Conservation (phyloP, 2,329 filamentous ascomycete genomes). For the Didymella segeticola region DNA sequence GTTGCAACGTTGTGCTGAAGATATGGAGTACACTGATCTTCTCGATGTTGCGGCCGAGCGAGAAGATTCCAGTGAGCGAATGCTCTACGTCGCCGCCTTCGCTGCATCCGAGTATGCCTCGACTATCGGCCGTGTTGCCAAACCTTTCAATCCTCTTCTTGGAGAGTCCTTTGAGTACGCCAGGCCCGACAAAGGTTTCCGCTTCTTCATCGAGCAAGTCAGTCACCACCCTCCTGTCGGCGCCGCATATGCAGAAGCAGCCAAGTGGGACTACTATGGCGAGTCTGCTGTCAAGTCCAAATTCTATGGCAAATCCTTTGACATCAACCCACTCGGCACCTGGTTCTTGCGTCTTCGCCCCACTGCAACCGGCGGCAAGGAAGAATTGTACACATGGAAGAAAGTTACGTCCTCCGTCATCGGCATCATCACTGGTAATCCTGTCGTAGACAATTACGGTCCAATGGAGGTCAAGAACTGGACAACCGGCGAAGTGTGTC, state of each 20-base stretch:
- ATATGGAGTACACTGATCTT: conserved; percentile 97
- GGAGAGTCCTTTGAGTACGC: conserved; percentile 98
- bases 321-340: conserved; percentile 93
- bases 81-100: conserved; percentile 95
- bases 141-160: conserved; percentile 95
- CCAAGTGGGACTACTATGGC: conserved; percentile 96
- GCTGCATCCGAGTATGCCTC: conserved; percentile 96
- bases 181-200: conserved; percentile 93
- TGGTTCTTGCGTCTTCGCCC: conserved; percentile 93
- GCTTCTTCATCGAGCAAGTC: conserved; percentile 98
- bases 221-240: conserved; percentile 96
- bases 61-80: conserved; percentile 83
- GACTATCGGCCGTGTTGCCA: conserved; percentile 94
- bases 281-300: conserved; percentile 95
- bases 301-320: conserved; percentile 97
- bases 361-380: conserved; percentile 66
- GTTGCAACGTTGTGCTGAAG: conserved; percentile 91
- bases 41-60: conserved; percentile 88
- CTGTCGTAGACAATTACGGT: conserved; percentile 97
- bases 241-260: conserved; percentile 88
- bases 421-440: conserved; percentile 96
- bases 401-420: conserved; percentile 98
- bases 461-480: conserved; percentile 97
- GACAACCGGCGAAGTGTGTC: conserved; percentile 90
- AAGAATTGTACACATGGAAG: conserved; percentile 97